A percentile compares a stretch with the other conserved stretches of the same genome.
phyloP scores from a whole-genome alignment of 2,329 filamentous ascomycete species.

The Hypoxylon sp. region DNA sequence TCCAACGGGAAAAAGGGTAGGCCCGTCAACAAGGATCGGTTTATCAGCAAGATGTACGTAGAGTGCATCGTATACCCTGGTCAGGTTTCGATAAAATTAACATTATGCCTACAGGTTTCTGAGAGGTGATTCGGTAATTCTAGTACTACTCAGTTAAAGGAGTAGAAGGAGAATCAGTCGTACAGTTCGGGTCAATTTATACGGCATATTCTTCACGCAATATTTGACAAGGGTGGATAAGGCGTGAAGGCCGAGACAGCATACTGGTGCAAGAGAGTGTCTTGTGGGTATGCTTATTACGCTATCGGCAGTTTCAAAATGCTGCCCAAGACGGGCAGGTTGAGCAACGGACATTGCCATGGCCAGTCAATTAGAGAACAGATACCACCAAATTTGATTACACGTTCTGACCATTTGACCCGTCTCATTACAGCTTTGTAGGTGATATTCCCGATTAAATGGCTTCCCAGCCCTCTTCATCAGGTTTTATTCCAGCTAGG shows the following conservation, averaged over 20 bases:
- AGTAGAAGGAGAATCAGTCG: constrained; percentile 13
- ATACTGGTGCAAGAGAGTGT: constrained; percentile 25
- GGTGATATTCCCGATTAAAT: constrained; percentile 43
- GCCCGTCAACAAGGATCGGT: constrained; percentile 96
- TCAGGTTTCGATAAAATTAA: constrained; percentile 18
- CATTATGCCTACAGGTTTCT: constrained; percentile 74
- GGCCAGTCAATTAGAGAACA: constrained; percentile 31
- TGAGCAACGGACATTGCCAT: constrained; percentile 24
- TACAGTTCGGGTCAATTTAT: constrained; percentile 16
- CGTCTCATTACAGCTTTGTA: constrained; percentile 33
- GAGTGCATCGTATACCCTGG: background rate
- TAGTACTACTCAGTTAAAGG: constrained; percentile 83
- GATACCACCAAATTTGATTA: constrained; percentile 41
- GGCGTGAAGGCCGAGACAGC: constrained; percentile 17
- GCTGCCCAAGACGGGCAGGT: constrained; percentile 15
- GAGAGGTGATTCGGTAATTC: constrained; percentile 87
- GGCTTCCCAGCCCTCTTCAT: constrained; percentile 58
- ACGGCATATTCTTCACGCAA: constrained; percentile 23
- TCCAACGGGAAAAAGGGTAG: constrained; percentile 89
- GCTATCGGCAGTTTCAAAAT: constrained; percentile 13
- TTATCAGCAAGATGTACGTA: constrained; percentile 95
- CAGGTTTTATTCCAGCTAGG: constrained; percentile 71
- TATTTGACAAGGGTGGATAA: constrained; percentile 29
- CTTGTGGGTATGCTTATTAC: constrained; percentile 20
- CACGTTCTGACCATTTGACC: constrained; percentile 13